These are phyloP conservation scores for Pestalotiopsis sp. DNA, from an alignment of 2,329 filamentous ascomycete species.

Conservation along the genomic window DNA sequence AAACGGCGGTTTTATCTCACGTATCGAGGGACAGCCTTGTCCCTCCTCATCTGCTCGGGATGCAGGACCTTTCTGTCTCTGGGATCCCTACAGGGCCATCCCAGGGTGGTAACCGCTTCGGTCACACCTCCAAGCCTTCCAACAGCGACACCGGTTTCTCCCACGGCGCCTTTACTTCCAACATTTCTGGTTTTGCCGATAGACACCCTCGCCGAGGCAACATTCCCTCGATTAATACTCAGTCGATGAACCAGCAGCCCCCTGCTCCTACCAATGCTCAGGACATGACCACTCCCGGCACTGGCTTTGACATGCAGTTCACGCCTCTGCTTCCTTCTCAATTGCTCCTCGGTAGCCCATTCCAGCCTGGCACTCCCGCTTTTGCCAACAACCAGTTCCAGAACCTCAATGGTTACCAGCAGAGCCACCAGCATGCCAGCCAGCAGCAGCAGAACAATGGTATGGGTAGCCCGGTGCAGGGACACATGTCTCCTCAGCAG, in stretches of 20 bases:
- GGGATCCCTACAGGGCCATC: slow-evolving; percentile 61
- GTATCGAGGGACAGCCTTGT: slow-evolving; percentile 80
- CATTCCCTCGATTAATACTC: slow-evolving; percentile 91
- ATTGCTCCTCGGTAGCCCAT: slow-evolving; percentile 91
- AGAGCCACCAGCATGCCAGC: slow-evolving; percentile 51
- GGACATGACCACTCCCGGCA: slow-evolving; percentile 85
- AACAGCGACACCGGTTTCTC: slow-evolving; percentile 89
- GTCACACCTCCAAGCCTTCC: slow-evolving; percentile 78
- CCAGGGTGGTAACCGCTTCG: slow-evolving; percentile 63
- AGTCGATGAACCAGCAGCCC: slow-evolving; percentile 56
- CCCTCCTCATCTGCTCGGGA: slow-evolving; percentile 84
- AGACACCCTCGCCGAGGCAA: slow-evolving; percentile 83
- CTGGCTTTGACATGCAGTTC: slow-evolving; percentile 97
- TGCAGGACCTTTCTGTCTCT: slow-evolving; percentile 82
- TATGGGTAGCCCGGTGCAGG: slow-evolving; percentile 74
- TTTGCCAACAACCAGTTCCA: slow-evolving; percentile 94
- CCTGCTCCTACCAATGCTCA: slow-evolving; percentile 56
- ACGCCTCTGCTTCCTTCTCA: slow-evolving; percentile 94
- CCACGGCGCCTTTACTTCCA: slow-evolving; percentile 87
- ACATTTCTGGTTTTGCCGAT: slow-evolving; percentile 83
- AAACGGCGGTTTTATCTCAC: slow-evolving; percentile 81
- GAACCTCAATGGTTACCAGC: slow-evolving; percentile 77
- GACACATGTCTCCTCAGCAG: slow-evolving; percentile 77
- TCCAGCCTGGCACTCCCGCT: slow-evolving; percentile 91
- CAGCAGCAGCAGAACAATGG: slow-evolving; percentile 54